These are phyloP conservation scores for Psilocybe sp. DNA, from an alignment of 768 basidiomycete genomes.

Conservation along the genomic window DNA sequence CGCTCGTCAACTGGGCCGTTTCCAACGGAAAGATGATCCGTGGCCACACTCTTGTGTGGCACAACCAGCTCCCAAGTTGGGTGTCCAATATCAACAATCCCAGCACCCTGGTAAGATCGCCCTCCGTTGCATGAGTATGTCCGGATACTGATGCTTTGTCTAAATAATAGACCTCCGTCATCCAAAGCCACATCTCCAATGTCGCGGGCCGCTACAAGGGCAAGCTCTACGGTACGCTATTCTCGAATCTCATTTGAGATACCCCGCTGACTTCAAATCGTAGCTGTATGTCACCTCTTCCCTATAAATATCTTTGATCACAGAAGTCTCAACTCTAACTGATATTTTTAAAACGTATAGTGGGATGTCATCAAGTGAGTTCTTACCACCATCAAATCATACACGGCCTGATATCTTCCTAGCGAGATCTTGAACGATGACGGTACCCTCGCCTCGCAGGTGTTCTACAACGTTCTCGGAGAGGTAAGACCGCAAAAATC, in stretches of 20 bases:
- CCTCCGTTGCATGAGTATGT: not conserved
- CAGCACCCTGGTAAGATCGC: slow-evolving; percentile 29
- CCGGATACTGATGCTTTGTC: not conserved
- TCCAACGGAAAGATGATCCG: slow-evolving; percentile 38
- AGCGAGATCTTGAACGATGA: slow-evolving; percentile 55
- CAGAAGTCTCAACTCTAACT: not conserved
- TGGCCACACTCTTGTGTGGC: slow-evolving; percentile 35
- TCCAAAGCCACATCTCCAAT: slow-evolving; percentile 45
- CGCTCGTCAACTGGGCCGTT: slow-evolving; percentile 37
- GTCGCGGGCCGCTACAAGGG: slow-evolving; percentile 46
- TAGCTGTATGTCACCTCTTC: slow-evolving; percentile 8
- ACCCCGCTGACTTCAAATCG: not conserved
- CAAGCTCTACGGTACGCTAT: slow-evolving; percentile 35
- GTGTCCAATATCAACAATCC: slow-evolving; percentile 35
- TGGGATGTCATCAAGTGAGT: slow-evolving; percentile 44
- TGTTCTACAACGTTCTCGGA: slow-evolving; percentile 50
- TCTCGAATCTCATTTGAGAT: not conserved
- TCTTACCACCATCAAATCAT: not conserved
- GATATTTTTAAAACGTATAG: slow-evolving; percentile 11
- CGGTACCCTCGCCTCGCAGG: slow-evolving; percentile 42
- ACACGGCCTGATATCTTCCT: slow-evolving; percentile 14
- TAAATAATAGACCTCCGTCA: slow-evolving; percentile 32
- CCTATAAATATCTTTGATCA: too few species aligned
- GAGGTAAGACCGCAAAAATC: slow-evolving; percentile 19
- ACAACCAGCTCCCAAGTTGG: slow-evolving; percentile 41